A percentile compares a stretch with the other conserved stretches of the same genome.
Evolutionary conservation across 2,329 filamentous ascomycete species (phyloP).

Genomic region (Fusarium buharicum): DNA sequence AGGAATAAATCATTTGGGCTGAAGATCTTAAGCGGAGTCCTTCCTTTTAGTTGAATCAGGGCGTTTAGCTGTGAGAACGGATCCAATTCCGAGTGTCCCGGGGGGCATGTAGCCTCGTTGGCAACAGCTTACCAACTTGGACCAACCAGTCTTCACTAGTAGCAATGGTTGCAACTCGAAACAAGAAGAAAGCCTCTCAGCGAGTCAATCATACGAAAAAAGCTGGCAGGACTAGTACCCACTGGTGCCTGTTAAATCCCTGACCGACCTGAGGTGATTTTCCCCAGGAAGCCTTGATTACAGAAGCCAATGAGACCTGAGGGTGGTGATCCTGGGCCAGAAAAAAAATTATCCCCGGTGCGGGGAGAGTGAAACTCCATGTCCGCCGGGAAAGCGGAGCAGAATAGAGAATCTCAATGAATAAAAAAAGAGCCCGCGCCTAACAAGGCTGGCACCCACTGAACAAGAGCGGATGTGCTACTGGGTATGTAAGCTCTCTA

Average conservation of each 20-base stretch:
- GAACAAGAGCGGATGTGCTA: constrained; percentile 14
- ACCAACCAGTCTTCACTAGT: not conserved
- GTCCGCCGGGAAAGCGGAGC: constrained; percentile 45
- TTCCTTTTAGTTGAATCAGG: constrained; percentile 18
- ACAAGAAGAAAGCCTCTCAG: not conserved
- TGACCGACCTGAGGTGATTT: constrained; percentile 19
- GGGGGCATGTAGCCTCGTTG: constrained; percentile 1
- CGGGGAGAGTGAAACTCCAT: constrained; percentile 42
- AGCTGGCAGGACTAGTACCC: not conserved
- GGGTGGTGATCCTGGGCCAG: constrained; percentile 32
- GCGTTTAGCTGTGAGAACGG: constrained; percentile 23
- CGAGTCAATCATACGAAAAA: constrained; percentile 4
- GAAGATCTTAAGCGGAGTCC: constrained; percentile 31
- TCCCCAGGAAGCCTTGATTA: constrained; percentile 20
- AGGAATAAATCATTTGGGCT: constrained; percentile 25
- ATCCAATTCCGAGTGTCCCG: constrained; percentile 27
- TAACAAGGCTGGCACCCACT: too few species aligned
- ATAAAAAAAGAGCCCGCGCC: too few species aligned
- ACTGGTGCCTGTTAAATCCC: constrained; percentile 3
- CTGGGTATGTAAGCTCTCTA: constrained; percentile 17
- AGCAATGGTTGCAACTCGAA: constrained; percentile 5
- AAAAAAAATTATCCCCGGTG: constrained; percentile 40
- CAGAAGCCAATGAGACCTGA: constrained; percentile 4
- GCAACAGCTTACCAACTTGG: constrained; percentile 3
- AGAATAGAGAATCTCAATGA: not conserved